Base-by-base conservation (phyloP, 2,329 filamentous ascomycete genomes). In the Aspergillus luchuensis region DNA sequence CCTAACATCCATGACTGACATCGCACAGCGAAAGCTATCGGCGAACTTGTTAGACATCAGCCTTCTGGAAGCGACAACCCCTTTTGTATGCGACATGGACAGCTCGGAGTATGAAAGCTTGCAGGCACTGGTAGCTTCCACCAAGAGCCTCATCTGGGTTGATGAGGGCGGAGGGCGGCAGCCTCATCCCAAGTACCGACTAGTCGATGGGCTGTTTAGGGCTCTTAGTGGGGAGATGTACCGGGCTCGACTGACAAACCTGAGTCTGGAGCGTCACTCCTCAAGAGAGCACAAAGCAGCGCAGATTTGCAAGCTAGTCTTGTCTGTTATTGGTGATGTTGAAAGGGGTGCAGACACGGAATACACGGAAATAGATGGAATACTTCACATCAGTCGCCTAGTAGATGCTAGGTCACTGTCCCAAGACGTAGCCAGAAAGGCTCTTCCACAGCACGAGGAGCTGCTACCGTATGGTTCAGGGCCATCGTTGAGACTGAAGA, bases 191-290 rank as follows among this genome's bases (percentile, higher is more conserved):
- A 53, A 61, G 13, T 63, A 38, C 38, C 45, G 62, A 39, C 52
- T 63, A 19, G 30, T 59, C 3, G 62, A 63, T 25, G 62, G 62
- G 15, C 58, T 63, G 7, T 63, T 63, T 4, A 53, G 62, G 13
- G 59, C 54, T 8, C 30, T 61, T 2, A 36, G 45, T n/a, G 52
- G 52, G n/a, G 62, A 63, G 28, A 41, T 60, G 15, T 36, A 53
- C 41, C 28, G 41, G 8, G 47, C 49, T 4, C 57, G 50, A 13
- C 43, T 60, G 8, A 55, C 53, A 2, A 60, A 39, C 6, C 25
- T 63, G 8, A 55, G 54, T 5, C 45, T 63, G 10, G 60, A 63
- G 7, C n/a, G 17, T 10, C 45, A 8, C 8, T 21, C 19, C 6
- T 23, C 38, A 10, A 47, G 13, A 2, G 8, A 50, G 13, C 58